Conservation (phyloP, 1,284 basidiomycete genomes). For the Coniophora puteana region DNA sequence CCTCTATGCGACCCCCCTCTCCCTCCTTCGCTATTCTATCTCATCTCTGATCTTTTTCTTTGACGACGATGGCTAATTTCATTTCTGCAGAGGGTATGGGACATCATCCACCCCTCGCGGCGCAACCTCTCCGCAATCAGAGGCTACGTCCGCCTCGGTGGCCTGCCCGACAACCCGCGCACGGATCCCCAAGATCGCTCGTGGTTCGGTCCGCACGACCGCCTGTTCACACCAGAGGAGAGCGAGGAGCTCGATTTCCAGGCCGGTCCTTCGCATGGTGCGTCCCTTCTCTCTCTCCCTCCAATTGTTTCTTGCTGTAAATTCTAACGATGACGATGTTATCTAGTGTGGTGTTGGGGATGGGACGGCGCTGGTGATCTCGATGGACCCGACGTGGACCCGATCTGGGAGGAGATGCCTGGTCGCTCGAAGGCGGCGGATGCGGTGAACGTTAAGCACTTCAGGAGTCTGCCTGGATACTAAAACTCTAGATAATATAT, state of each 20-base stretch:
- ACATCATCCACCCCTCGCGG: constrained; percentile 86
- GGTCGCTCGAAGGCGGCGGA: constrained; percentile 59
- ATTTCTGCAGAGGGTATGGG: constrained; percentile 75
- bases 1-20: neutral
- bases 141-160: constrained; percentile 86
- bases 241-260: constrained; percentile 70
- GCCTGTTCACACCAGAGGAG: constrained; percentile 88
- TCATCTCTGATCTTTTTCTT: constrained; percentile 5
- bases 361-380: constrained; percentile 97
- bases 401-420: constrained; percentile 88
- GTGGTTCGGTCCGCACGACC: constrained; percentile 95
- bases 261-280: constrained; percentile 84
- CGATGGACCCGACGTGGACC: constrained; percentile 92
- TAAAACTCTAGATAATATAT: no score
- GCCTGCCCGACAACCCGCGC: constrained; percentile 88
- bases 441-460: constrained; percentile 73
- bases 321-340: neutral
- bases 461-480: constrained; percentile 42
- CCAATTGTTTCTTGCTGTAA: neutral
- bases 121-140: constrained; percentile 92
- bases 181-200: constrained; percentile 92
- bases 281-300: constrained; percentile 23
- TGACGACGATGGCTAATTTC: neutral
- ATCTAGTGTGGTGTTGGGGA: constrained; percentile 94
- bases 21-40: neutral